Base-by-base conservation (phyloP, 2,329 filamentous ascomycete genomes). In the Diplodia sapinea region DNA sequence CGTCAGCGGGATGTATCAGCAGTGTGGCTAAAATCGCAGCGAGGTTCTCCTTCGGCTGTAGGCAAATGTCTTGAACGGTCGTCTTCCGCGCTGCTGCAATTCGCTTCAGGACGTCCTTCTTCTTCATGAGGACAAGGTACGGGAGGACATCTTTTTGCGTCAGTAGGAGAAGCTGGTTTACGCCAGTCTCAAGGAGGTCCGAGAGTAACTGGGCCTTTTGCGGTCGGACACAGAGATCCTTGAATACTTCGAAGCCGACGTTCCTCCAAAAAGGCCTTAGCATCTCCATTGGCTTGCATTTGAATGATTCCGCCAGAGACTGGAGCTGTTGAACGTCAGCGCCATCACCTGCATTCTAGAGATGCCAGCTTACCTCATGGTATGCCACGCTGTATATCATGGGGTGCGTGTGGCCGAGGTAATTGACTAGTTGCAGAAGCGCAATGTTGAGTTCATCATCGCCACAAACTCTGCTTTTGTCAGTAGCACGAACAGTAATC, bases 211-310 rank as follows among this genome's bases (percentile, higher is more conserved):
- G 88, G 56, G 89, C 90, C 74, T 94, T 91, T 73, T 95, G 92
- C n/a, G 95, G 94, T 56, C 90, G 87, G 57, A 87, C 85, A 26
- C 90, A 85, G 69, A 98, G 85, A 72, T 97, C 92, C 76, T 93
- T 94, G 33, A 95, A 90, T 2, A 92, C 89, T 61, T 89, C 86
- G 68, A 94, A 90, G 0, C 93, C 94, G 54, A 99, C 83, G 36
- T 87, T 94, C 71, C 88, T 88, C 94, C 94, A 98, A 77, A 93
- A 98, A 0, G 94, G 93, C 66, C 89, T 88, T 67, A 98, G 89
- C 0, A 99, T 82, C 17, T 88, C 87, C 33, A 86, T 84, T 1
- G 89, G 85, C 1, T 87, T 89, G 47, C 87, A 83, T 3, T 84
- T 83, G 50, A 88, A 85, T 57, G 84, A 82, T 63, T 89, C 86